Evolutionary conservation across 345 rosid species (phyloP).

Genomic region (Brassica juncea): DNA sequence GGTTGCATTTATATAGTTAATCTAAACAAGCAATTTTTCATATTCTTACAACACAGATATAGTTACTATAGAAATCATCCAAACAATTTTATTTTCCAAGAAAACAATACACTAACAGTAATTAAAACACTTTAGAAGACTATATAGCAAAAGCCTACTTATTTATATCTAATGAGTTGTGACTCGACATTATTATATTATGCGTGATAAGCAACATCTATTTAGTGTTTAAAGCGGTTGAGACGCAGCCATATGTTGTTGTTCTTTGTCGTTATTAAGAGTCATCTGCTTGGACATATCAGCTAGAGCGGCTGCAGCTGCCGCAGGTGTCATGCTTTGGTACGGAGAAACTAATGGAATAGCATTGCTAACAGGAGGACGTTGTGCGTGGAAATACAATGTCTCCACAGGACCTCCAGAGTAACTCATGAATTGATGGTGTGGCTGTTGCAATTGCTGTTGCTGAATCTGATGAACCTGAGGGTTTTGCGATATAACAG

Average conservation of each 20-base stretch:
- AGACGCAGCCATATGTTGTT: slow-evolving; percentile 39
- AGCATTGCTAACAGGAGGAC: slow-evolving; percentile 34
- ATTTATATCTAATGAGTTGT: too few relatives aligned
- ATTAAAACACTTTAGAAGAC: too few relatives aligned
- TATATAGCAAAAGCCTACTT: too few relatives aligned
- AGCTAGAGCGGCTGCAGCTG: slow-evolving; percentile 29
- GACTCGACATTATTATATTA: too few relatives aligned
- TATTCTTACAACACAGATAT: too few relatives aligned
- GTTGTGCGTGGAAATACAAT: slow-evolving; percentile 55
- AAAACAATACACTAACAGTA: too few relatives aligned
- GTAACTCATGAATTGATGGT: slow-evolving; percentile 53
- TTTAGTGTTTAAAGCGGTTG: slow-evolving; percentile 40
- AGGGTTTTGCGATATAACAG: slow-evolving; percentile 41
- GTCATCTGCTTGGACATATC: slow-evolving; percentile 32
- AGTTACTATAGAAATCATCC: too few relatives aligned
- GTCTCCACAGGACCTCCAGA: slow-evolving; percentile 54
- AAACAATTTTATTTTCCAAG: too few relatives aligned
- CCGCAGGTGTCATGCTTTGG: slow-evolving; percentile 16
- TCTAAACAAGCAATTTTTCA: too few relatives aligned
- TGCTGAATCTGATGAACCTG: slow-evolving; percentile 42
- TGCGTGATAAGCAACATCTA: too few relatives aligned
- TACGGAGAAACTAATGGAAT: slow-evolving; percentile 55
- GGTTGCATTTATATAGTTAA: too few relatives aligned
- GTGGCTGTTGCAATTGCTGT: slow-evolving; percentile 38
- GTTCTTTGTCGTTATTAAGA: slow-evolving; percentile 40